These are phyloP conservation scores for Chalaropsis thielavioides DNA, from an alignment of 2,329 filamentous ascomycete genomes.

Conservation along the genomic window DNA sequence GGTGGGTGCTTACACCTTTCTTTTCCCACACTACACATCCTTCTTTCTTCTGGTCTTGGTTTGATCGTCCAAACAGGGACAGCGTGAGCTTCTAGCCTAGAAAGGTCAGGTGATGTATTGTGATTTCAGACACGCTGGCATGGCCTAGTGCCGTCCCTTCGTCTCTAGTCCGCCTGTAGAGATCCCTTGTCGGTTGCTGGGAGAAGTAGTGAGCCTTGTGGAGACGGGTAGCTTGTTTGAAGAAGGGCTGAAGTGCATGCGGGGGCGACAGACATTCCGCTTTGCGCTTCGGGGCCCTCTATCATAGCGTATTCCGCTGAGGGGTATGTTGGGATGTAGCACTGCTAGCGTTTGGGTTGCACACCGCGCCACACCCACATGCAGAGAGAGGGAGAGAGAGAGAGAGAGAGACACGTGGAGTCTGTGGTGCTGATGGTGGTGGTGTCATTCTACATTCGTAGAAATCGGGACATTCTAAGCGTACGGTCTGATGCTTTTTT, in stretches of 20 bases:
- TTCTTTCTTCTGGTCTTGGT: background rate
- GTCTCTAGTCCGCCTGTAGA: background rate
- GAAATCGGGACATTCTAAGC: too few relatives aligned
- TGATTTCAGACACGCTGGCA: background rate
- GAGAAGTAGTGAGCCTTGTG: background rate
- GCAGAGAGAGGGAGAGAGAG: too few relatives aligned
- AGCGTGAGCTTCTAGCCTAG: background rate
- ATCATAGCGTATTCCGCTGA: background rate
- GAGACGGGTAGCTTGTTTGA: background rate
- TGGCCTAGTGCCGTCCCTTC: background rate
- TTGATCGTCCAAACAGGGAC: background rate
- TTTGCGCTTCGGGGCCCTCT: background rate
- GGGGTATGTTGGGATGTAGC: background rate
- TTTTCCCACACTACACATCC: background rate
- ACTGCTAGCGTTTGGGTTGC: background rate
- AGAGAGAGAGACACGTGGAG: too few relatives aligned
- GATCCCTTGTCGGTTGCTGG: background rate
- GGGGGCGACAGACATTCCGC: background rate
- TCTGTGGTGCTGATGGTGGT: background rate
- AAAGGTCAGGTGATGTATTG: background rate
- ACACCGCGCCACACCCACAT: background rate
- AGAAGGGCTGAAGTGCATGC: background rate
- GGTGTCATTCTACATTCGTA: too few relatives aligned
- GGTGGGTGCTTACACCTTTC: too few relatives aligned
- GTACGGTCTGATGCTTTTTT: too few relatives aligned